Conservation (phyloP, 106 monocot genomes). For the Hemerocallis citrina region DNA sequence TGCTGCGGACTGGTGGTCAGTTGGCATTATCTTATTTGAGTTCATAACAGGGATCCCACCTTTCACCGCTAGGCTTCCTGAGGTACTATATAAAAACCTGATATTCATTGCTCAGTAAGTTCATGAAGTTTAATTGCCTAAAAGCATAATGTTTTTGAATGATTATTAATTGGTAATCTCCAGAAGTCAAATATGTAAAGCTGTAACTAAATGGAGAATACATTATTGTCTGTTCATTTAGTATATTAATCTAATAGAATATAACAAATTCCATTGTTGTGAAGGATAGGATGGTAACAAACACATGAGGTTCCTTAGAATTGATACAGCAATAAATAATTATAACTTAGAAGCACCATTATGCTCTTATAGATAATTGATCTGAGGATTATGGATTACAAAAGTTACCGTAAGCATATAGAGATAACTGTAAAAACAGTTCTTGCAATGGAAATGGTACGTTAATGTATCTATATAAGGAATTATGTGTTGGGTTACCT, state of each 20-base stretch:
- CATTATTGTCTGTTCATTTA: not conserved
- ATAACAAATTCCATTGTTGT: not conserved
- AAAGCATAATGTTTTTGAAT: not conserved
- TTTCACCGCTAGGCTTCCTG: conserved; percentile 48
- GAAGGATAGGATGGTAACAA: not conserved
- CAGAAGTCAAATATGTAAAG: not conserved
- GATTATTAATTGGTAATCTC: not conserved
- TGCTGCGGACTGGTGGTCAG: conserved; percentile 82
- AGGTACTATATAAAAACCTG: conserved; percentile 19
- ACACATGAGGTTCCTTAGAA: not conserved
- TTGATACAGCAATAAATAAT: not conserved
- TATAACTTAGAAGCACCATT: no score
- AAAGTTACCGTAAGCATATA: not conserved
- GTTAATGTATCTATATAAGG: no score
- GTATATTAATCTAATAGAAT: not conserved
- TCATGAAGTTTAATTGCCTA: not conserved
- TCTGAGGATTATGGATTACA: not conserved
- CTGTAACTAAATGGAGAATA: not conserved
- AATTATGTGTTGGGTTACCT: no score
- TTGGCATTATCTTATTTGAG: conserved; percentile 66
- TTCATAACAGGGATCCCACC: conserved; percentile 61
- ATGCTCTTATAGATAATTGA: not conserved
- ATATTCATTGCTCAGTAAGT: not conserved
- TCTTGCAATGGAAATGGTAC: not conserved
- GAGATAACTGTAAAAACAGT: not conserved